These are phyloP conservation scores for Aspergillus persii DNA, from an alignment of 2,329 filamentous ascomycete species.

Conservation along the genomic window DNA sequence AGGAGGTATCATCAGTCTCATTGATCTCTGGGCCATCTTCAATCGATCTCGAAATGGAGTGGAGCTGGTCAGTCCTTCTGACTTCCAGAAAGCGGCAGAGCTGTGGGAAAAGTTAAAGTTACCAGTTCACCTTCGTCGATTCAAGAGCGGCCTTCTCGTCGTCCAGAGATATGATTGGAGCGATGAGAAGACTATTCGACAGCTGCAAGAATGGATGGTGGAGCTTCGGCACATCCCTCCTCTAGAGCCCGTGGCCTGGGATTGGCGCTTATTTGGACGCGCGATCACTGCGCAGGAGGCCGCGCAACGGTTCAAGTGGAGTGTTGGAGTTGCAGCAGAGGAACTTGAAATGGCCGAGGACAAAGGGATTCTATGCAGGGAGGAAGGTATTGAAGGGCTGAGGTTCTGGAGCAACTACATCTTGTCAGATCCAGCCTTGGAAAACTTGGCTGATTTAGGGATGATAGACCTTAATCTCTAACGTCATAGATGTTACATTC, in stretches of 20 bases:
- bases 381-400: conserved; percentile 86
- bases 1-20: conserved; percentile 83
- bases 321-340: conserved; percentile 90
- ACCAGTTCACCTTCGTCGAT: conserved; percentile 80
- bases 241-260: conserved; percentile 66
- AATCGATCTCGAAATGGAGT: conserved; percentile 91
- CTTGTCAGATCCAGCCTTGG: conserved; percentile 6
- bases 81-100: conserved; percentile 85
- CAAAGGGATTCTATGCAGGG: conserved; percentile 78
- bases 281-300: conserved; percentile 88
- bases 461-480: not conserved
- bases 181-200: conserved; percentile 81
- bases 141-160: conserved; percentile 91
- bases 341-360: conserved; percentile 98
- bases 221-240: conserved; percentile 68
- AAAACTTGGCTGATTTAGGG: not conserved
- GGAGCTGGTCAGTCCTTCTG: conserved; percentile 84
- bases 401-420: conserved; percentile 86
- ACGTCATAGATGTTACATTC: not conserved
- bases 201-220: conserved; percentile 73
- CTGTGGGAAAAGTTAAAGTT: conserved; percentile 86
- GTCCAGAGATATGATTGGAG: conserved; percentile 85
- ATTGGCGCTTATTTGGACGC: conserved; percentile 73
- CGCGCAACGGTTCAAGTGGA: conserved; percentile 92
- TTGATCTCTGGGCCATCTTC: conserved; percentile 92